phyloP scores from a whole-genome alignment of 345 rosid genomes.

The Eucalyptus decipiens region DNA sequence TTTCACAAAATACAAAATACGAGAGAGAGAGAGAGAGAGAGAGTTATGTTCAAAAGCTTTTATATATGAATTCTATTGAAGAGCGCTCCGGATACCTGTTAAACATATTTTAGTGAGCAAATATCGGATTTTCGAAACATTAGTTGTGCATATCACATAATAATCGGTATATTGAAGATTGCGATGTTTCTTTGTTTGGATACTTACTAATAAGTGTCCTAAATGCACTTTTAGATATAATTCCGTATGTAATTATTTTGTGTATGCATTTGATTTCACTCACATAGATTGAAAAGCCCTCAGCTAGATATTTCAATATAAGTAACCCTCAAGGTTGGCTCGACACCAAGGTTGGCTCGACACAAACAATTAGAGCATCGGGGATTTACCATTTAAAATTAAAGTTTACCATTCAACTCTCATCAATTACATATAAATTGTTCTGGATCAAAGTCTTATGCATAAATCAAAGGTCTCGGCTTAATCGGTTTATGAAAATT shows the following conservation, averaged over 20 bases:
- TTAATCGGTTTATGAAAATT: neutral
- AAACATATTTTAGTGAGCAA: neutral
- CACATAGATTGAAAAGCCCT: neutral
- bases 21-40: too few relatives aligned
- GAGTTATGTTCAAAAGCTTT: neutral
- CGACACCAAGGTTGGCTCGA: fast-evolving
- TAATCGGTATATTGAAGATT: neutral
- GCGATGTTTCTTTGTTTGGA: neutral
- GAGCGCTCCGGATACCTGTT: neutral
- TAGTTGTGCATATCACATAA: neutral
- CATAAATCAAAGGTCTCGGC: fast-evolving
- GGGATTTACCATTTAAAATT: neutral
- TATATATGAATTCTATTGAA: neutral
- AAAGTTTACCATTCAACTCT: fast-evolving
- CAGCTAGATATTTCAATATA: neutral
- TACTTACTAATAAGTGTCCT: neutral
- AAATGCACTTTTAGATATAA: neutral
- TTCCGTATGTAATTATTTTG: neutral
- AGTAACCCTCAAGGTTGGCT: neutral
- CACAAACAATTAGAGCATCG: fast-evolving
- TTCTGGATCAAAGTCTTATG: fast-evolving
- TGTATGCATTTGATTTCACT: neutral
- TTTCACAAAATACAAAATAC: neutral
- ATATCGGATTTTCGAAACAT: neutral
- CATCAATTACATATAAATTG: neutral